Percentiles rank a stretch among this genome's conserved stretches.
These are phyloP conservation scores for Xylariomycetidae sp. DNA, from an alignment of 2,329 filamentous ascomycete species.

Conservation along the genomic window DNA sequence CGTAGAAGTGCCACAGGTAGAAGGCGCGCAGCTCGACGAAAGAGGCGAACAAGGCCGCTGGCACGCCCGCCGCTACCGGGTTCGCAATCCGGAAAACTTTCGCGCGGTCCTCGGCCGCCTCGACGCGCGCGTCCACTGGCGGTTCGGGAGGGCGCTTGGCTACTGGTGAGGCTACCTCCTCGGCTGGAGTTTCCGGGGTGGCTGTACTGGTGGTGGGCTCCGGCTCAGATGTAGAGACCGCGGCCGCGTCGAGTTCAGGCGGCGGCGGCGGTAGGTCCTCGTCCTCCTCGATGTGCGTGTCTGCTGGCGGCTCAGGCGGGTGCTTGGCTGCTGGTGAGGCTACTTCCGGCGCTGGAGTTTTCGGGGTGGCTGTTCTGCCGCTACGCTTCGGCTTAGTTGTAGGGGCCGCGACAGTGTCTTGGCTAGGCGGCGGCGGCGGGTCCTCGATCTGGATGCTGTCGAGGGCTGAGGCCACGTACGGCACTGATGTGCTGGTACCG, in stretches of 20 bases:
- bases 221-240: not conserved
- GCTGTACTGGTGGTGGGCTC: constrained; percentile 4
- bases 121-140: constrained; percentile 35
- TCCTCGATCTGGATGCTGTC: too few species aligned
- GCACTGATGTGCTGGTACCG: too few species aligned
- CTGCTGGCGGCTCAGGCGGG: not conserved
- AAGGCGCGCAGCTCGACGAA: constrained; percentile 48
- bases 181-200: not conserved
- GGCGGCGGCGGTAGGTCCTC: too few species aligned
- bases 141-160: constrained; percentile 1
- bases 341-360: not conserved
- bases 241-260: not conserved
- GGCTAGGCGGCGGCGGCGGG: not conserved
- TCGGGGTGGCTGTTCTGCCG: constrained; percentile 17
- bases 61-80: constrained; percentile 6
- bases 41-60: not conserved
- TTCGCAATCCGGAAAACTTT: constrained; percentile 25
- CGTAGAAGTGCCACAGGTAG: constrained; percentile 56
- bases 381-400: constrained; percentile 2
- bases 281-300: too few species aligned
- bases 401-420: constrained; percentile 10
- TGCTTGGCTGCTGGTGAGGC: too few species aligned
- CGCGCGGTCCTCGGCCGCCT: constrained; percentile 36
- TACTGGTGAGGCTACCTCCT: too few species aligned
- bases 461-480: constrained; percentile 1